Evolutionary conservation across 192 early-diverging fungal genomes (phyloP), one percentile per base, ranked within the genome.

Genomic region (Gaertneriomyces sp.): DNA sequence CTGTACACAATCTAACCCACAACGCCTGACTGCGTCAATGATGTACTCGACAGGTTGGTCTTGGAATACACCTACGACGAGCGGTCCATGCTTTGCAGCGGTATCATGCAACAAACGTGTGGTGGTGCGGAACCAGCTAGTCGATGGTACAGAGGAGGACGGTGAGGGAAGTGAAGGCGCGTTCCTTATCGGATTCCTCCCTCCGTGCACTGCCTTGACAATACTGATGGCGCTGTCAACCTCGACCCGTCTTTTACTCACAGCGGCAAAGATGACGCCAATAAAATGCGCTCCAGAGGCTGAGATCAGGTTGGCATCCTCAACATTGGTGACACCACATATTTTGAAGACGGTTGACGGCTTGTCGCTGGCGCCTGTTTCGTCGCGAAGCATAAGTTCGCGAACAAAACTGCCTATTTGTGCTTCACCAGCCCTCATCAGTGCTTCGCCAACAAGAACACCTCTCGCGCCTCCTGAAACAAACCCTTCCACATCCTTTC

Each of bases 11-110:
- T 99, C 96, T 17, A 99, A 78, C 16, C 87, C 86, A 19, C 88
- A 81, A 16, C 68, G 68, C 16, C 75, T 64, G 4, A 85, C 87
- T 6, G 89, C 80, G 1, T 72, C 63, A 25, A 83, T 82, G 61
- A 98, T 93, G 58, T 93, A 74, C 50, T 88, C 89, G 19, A 91
- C 61, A 1, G 85, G 63, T 47, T 94, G 91, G 70, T 95, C 91
- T 64, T 85, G 84, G 74, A 99, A 99, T 8, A 99, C 95, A 5
- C 98, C 98, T 1, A 94, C 91, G 12, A 95, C 72, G 55, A 93
- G 76, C 17, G 98, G 98, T 47, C 74, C 79, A 49, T 33, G 25
- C 25, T 33, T 33, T 33, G 62, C 53, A 44, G 47, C 45, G 14
- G 39, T 7, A 5, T 8, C 19, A 5, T 54, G 47, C 5, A 42